These are phyloP conservation scores for Leptographium procerum DNA, from an alignment of 2,329 filamentous ascomycete species.

Conservation along the genomic window DNA sequence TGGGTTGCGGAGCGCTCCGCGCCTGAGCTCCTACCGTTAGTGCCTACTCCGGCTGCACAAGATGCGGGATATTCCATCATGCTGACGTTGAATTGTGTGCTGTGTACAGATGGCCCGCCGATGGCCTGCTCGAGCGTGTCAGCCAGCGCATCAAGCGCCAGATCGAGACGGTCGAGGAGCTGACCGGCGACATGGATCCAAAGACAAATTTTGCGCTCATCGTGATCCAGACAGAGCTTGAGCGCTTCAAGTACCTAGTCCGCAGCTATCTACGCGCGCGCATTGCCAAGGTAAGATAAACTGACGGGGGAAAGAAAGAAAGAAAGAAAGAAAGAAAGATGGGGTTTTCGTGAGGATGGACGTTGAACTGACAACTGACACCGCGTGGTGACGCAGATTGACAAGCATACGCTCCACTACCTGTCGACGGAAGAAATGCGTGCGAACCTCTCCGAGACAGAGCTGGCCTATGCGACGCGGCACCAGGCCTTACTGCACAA, in stretches of 20 bases:
- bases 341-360: background rate
- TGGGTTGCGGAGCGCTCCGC: constrained; percentile 90
- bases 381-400: constrained; percentile 49
- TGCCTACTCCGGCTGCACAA: background rate
- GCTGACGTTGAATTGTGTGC: background rate
- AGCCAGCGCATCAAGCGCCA: constrained; percentile 45
- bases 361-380: background rate
- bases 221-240: constrained; percentile 90
- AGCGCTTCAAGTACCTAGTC: constrained; percentile 85
- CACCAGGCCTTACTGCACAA: constrained; percentile 76
- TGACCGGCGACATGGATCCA: constrained; percentile 78
- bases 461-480: constrained; percentile 70
- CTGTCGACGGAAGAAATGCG: constrained; percentile 44
- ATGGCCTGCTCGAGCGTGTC: constrained; percentile 69
- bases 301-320: background rate
- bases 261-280: constrained; percentile 71
- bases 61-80: background rate
- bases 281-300: constrained; percentile 72
- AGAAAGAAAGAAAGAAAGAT: background rate
- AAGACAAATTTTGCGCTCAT: constrained; percentile 89
- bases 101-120: constrained; percentile 46
- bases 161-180: constrained; percentile 29
- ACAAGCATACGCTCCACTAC: constrained; percentile 65
- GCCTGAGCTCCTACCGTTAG: constrained; percentile 74
- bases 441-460: constrained; percentile 59